Evolutionary conservation across 352 stramenopile genomes (phyloP), one percentile per base, ranked within the genome.

Genomic region (Elongisporangium prolatum): DNA sequence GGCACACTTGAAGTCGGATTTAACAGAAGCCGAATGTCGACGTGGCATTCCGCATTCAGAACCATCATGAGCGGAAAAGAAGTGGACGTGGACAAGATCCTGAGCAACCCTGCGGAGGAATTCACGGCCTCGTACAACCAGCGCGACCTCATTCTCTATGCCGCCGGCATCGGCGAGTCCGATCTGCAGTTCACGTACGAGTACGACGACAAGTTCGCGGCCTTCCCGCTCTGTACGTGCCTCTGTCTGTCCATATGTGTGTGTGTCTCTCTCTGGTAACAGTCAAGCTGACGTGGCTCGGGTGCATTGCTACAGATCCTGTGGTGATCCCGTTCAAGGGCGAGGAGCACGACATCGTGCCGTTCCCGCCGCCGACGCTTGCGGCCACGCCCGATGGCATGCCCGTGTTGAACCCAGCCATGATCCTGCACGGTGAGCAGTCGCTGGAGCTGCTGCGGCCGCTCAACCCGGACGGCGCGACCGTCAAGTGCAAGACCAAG

Each of bases 141-240:
- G 71, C 86, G 89, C 63, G 90, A 97, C 68, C 74, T 97, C 60
- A 63, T 97, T 62, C 20, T 95, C 25, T 97, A 97, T 67, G 86
- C 88, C 17, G 74, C 86, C 55, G 89, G 87, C 54, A 97, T 97
- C 59, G 89, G 90, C 63, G 91, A 89, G 61, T 80, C 76, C 2
- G 73, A 87, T 28, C 73, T 96, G 48, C 83, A 91, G 63, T 97
- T 95, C 71, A 93, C 86, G 51, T 94, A 96, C 72, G 90, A 97
- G 66, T 89, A 77, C 59, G 57, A 91, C 56, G 82, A 89, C 28
- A 75, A 81, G 53, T 97, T 97, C 69, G 68, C 74, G 16, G 88
- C 86, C 7, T 97, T 97, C 72, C 89, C 90, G 14, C 73, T 93
- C 21, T 97, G 69, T 81, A 53, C 28, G 61, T 66, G 18, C 1